These are phyloP conservation scores for Pterulicium gracile DNA, from an alignment of 1,284 basidiomycete species.

Conservation along the genomic window DNA sequence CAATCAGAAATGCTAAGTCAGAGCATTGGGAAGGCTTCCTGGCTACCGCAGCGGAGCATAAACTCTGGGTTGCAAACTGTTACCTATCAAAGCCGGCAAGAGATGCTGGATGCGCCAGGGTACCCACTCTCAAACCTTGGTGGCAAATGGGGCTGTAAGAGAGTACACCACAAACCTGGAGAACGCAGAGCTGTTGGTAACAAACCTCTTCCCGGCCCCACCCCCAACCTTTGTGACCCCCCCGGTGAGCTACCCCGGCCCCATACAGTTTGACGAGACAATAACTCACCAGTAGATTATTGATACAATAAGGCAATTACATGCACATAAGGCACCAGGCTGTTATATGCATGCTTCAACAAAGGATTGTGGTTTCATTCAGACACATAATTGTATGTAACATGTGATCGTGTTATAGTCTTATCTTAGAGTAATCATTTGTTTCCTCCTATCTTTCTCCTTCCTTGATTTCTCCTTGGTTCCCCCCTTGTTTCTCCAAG, in stretches of 20 bases:
- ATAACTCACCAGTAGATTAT: no score
- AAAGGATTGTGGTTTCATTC: no score
- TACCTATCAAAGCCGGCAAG: slow-evolving; percentile 15
- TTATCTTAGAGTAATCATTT: no score
- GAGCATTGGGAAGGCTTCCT: slow-evolving; percentile 21
- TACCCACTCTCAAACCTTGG: slow-evolving; percentile 16
- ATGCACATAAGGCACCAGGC: no score
- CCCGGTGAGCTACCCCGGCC: slow-evolving; percentile 13
- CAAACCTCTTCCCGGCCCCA: slow-evolving; percentile 15
- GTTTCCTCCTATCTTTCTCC: no score
- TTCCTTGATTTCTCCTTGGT: no score
- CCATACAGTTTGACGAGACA: slow-evolving; percentile 11
- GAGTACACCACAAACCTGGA: slow-evolving; percentile 27
- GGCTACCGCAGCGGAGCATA: slow-evolving; percentile 10
- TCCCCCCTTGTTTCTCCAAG: no score
- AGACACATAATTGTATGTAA: no score
- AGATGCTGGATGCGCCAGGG: slow-evolving; percentile 15
- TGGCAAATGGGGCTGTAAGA: neutral
- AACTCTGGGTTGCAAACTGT: slow-evolving; percentile 18
- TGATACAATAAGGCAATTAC: no score
- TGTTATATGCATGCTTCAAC: no score
- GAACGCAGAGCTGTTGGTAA: slow-evolving; percentile 21
- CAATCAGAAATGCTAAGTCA: slow-evolving; percentile 3
- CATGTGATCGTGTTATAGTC: no score
- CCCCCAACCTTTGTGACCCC: neutral